phyloP scores from a whole-genome alignment of 1,139 yeast genomes.

The Wickerhamomyces sp. region DNA sequence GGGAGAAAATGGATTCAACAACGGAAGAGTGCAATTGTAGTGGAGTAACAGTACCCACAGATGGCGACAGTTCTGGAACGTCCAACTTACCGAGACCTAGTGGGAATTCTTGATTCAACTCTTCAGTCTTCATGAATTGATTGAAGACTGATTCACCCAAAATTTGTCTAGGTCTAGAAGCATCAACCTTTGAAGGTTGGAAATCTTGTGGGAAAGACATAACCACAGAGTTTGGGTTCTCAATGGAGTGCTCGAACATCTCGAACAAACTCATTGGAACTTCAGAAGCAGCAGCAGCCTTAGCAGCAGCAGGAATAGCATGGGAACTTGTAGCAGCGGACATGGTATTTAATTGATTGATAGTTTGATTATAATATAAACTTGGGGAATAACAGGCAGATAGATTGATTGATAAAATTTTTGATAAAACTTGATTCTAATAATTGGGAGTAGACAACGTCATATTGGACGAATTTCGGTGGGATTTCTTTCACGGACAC shows the following conservation, averaged over 20 bases:
- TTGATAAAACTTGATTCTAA: no score
- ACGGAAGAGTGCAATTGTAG: conserved; percentile 53
- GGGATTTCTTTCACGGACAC: conserved; percentile 19
- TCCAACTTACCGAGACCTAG: conserved; percentile 20
- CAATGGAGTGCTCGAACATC: conserved; percentile 19
- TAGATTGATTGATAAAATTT: neutral
- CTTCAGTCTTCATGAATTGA: conserved; percentile 28
- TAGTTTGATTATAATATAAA: neutral
- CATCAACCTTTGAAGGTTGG: conserved; percentile 2
- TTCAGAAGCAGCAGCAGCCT: conserved; percentile 4
- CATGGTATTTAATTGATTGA: neutral
- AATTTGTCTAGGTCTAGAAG: conserved; percentile 25
- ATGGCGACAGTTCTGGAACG: conserved; percentile 20
- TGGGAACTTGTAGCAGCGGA: no score
- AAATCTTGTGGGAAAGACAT: neutral
- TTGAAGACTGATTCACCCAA: conserved; percentile 40
- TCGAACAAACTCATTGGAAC: conserved; percentile 20
- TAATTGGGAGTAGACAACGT: conserved; percentile 12
- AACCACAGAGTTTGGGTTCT: conserved; percentile 7
- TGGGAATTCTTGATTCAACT: conserved; percentile 14
- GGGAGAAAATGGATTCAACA: conserved; percentile 56
- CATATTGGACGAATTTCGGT: conserved; percentile 21
- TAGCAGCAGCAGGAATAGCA: no score
- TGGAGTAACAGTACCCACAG: conserved; percentile 33
- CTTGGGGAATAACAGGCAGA: neutral